Evolutionary conservation across 2,329 filamentous ascomycete species (phyloP).

Genomic region (Fusarium palustre): DNA sequence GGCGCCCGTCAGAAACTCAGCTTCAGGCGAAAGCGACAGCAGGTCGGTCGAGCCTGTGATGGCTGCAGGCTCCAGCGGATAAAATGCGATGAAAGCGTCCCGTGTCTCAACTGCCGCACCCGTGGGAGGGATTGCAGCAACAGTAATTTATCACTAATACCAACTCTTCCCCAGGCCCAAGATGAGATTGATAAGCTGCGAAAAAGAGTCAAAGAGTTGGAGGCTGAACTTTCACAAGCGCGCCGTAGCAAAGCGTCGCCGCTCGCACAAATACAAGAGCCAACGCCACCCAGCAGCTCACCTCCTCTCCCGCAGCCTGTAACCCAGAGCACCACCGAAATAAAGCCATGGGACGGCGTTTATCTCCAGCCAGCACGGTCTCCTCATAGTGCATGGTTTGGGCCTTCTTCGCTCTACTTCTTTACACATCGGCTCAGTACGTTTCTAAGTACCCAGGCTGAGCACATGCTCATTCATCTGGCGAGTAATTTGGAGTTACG

Average conservation of each 20-base stretch:
- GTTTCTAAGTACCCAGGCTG: slow-evolving; percentile 19
- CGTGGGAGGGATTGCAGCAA: slow-evolving; percentile 15
- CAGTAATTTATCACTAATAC: neutral
- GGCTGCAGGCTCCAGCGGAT: slow-evolving; percentile 23
- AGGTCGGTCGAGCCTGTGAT: slow-evolving; percentile 31
- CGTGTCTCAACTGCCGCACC: slow-evolving; percentile 25
- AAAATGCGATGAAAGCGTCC: slow-evolving; percentile 24
- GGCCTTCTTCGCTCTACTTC: slow-evolving; percentile 20
- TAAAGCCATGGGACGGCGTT: slow-evolving; percentile 14
- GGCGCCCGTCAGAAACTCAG: neutral
- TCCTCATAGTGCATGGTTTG: slow-evolving; percentile 22
- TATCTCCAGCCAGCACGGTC: slow-evolving; percentile 12
- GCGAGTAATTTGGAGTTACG: slow-evolving; percentile 9
- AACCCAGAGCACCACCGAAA: neutral
- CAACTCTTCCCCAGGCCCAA: slow-evolving; percentile 18
- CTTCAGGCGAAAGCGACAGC: slow-evolving; percentile 29
- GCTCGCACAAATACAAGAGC: neutral
- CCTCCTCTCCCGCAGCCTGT: neutral
- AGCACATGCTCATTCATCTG: slow-evolving; percentile 29
- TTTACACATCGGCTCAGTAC: slow-evolving; percentile 15
- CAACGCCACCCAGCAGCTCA: slow-evolving; percentile 4
- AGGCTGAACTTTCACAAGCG: neutral
- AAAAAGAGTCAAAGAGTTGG: neutral
- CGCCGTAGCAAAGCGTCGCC: neutral
- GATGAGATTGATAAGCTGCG: slow-evolving; percentile 14